Conservation (phyloP, 2,329 filamentous ascomycete species). For the Phialophora expanda region DNA sequence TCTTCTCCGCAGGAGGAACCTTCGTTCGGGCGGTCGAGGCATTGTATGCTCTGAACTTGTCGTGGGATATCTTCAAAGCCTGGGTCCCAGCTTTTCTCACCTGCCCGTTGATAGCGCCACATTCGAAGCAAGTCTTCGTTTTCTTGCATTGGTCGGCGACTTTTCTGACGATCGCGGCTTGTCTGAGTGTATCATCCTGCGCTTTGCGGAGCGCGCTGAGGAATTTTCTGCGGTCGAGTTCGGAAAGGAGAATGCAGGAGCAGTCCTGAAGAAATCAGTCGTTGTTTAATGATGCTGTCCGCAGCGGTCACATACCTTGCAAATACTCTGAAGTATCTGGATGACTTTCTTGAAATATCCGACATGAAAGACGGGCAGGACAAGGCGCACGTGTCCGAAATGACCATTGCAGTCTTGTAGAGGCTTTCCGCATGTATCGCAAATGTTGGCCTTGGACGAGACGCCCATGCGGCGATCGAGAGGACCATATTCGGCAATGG, state of each 20-base stretch:
- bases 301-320: constrained; percentile 63
- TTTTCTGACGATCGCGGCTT: constrained; percentile 81
- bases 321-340: constrained; percentile 90
- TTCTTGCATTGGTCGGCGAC: constrained; percentile 92
- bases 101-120: constrained; percentile 81
- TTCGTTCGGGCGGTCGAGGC: constrained; percentile 87
- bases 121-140: constrained; percentile 79
- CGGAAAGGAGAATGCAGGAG: constrained; percentile 79
- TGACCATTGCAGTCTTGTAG: constrained; percentile 89
- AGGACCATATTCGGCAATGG: constrained; percentile 79
- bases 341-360: constrained; percentile 95
- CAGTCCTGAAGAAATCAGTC: constrained; percentile 64
- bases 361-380: constrained; percentile 91
- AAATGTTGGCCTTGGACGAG: constrained; percentile 79
- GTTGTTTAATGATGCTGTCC: constrained; percentile 5
- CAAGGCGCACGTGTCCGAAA: constrained; percentile 90
- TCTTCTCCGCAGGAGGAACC: constrained; percentile 77
- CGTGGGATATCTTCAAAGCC: constrained; percentile 91
- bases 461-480: constrained; percentile 88
- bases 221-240: constrained; percentile 76
- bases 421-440: constrained; percentile 80
- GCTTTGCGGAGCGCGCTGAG: constrained; percentile 81
- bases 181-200: constrained; percentile 82
- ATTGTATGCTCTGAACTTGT: constrained; percentile 88
- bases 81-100: constrained; percentile 82